These are phyloP conservation scores for Emergomyces orientalis DNA, from an alignment of 2,329 filamentous ascomycete genomes.

Conservation along the genomic window DNA sequence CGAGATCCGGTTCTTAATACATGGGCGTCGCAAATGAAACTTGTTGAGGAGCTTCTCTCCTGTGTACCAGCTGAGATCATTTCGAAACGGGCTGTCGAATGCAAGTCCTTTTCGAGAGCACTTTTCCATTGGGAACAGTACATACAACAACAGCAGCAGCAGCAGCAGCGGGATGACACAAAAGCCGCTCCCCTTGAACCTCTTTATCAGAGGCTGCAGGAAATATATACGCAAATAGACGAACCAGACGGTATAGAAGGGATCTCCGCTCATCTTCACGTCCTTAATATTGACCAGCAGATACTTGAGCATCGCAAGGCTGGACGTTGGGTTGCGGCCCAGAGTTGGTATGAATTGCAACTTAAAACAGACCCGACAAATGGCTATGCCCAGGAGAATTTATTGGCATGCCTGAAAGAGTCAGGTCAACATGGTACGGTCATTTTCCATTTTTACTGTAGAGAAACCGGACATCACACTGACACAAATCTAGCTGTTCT, in stretches of 20 bases:
- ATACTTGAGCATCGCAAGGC: slow-evolving; percentile 87
- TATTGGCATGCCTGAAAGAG: slow-evolving; percentile 82
- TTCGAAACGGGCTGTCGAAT: slow-evolving; percentile 80
- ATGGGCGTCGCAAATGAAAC: slow-evolving; percentile 41
- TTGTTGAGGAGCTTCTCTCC: slow-evolving; percentile 64
- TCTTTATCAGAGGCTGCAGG: slow-evolving; percentile 69
- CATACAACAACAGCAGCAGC: slow-evolving; percentile 54
- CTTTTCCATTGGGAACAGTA: slow-evolving; percentile 93
- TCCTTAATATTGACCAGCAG: slow-evolving; percentile 87
- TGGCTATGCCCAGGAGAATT: slow-evolving; percentile 66
- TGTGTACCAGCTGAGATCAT: slow-evolving; percentile 62
- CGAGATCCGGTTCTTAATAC: slow-evolving; percentile 26
- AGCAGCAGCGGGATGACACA: slow-evolving; percentile 41
- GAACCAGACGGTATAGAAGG: slow-evolving; percentile 95
- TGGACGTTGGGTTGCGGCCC: slow-evolving; percentile 85
- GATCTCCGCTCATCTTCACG: slow-evolving; percentile 75
- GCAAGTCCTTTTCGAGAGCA: slow-evolving; percentile 82
- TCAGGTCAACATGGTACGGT: slow-evolving; percentile 82
- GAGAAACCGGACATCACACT: background rate
- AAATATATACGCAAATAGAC: slow-evolving; percentile 95
- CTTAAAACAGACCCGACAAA: slow-evolving; percentile 71
- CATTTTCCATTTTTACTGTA: background rate
- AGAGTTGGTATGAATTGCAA: slow-evolving; percentile 95
- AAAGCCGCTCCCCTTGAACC: slow-evolving; percentile 48
- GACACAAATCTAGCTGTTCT: slow-evolving; percentile 55